Evolutionary conservation across 2,329 filamentous ascomycete species (phyloP).

Genomic region (Fusarium goolgardi): DNA sequence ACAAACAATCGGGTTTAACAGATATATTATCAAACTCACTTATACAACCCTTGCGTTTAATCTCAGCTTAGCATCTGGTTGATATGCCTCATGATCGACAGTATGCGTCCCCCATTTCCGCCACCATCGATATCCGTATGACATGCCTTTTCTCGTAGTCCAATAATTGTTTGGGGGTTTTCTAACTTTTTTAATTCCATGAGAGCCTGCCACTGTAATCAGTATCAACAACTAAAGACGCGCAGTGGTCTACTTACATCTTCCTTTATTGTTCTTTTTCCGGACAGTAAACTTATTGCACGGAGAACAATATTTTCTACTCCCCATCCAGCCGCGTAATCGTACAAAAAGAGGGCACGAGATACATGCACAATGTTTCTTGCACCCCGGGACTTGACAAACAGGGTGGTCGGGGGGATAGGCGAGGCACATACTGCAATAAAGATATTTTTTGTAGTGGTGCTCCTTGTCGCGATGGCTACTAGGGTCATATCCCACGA

Average conservation of each 20-base stretch:
- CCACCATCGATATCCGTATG: background rate
- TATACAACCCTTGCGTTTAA: background rate
- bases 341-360: background rate
- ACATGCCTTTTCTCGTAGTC: background rate
- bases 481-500: background rate
- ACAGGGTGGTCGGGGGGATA: background rate
- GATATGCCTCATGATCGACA: background rate
- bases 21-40: background rate
- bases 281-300: background rate
- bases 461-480: background rate
- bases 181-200: background rate
- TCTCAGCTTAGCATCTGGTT: background rate
- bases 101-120: background rate
- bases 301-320: background rate
- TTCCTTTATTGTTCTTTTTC: background rate
- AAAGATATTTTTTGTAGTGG: background rate
- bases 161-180: background rate
- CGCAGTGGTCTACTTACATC: background rate
- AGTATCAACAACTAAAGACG: background rate
- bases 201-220: fast-evolving
- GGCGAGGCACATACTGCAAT: background rate
- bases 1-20: too few species aligned
- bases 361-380: background rate
- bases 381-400: background rate
- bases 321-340: background rate